Evolutionary conservation across 176 grass and related monocot species (phyloP).

Genomic region (Triticum turgidum): DNA sequence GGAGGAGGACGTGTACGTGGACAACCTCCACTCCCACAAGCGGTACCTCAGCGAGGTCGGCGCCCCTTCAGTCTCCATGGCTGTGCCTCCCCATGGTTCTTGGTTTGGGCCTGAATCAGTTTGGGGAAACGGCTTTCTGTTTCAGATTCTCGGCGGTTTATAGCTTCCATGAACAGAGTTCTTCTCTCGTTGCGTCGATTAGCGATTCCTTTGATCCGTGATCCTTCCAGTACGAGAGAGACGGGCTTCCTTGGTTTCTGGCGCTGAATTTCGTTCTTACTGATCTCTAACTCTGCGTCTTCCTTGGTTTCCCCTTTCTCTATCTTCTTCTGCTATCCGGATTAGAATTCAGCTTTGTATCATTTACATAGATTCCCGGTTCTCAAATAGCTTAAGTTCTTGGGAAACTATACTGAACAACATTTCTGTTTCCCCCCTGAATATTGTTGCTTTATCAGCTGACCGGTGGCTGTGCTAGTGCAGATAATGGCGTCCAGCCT

Average conservation of each 20-base stretch:
- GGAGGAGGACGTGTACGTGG: slow-evolving; percentile 93
- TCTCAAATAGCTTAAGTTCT: background rate
- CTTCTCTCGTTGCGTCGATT: background rate
- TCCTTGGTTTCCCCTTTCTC: background rate
- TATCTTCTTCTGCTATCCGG: background rate
- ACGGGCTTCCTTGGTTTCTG: background rate
- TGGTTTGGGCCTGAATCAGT: background rate
- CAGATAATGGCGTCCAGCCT: slow-evolving; percentile 87
- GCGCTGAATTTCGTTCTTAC: background rate
- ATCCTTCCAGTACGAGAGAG: slow-evolving; percentile 1
- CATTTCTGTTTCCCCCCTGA: background rate
- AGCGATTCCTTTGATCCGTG: background rate
- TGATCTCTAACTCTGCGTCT: background rate
- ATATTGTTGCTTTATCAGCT: background rate
- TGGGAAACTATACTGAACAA: background rate
- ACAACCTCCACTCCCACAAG: slow-evolving; percentile 97
- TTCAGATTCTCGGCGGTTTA: background rate
- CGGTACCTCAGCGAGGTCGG: slow-evolving; percentile 90
- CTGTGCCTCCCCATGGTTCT: background rate
- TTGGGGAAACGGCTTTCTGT: background rate
- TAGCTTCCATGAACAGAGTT: background rate
- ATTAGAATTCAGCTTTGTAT: background rate
- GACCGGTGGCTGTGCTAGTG: background rate
- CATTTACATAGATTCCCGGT: background rate
- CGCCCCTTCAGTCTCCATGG: too few relatives aligned